Percentiles rank a stretch among this genome's conserved stretches.
Evolutionary conservation across 805 yeast species (phyloP).

Genomic region (Starmerella floricola): DNA sequence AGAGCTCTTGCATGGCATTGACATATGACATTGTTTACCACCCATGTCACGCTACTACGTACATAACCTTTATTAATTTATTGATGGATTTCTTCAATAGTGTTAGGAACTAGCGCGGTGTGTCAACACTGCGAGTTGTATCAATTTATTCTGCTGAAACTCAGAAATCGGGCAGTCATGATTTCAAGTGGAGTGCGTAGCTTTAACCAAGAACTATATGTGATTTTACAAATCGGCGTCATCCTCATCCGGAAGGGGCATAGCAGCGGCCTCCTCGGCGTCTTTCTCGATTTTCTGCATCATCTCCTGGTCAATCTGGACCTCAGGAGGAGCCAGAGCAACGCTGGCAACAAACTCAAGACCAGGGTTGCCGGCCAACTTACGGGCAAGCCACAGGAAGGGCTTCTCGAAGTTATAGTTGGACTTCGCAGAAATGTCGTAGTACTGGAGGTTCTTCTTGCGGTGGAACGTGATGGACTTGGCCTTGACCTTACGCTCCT

Average conservation of each 20-base stretch:
- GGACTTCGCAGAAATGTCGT: conserved; percentile 98
- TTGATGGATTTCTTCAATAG: too few species aligned
- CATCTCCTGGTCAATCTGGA: conserved; percentile 87
- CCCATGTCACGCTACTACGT: too few species aligned
- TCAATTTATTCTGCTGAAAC: too few species aligned
- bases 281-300: conserved; percentile 98
- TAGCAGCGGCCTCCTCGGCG: conserved; percentile 98
- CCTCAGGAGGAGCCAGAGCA: conserved; percentile 99
- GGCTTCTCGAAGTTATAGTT: conserved; percentile 99
- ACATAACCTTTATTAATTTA: too few species aligned
- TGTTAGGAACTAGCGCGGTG: too few species aligned
- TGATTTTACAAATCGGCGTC: conserved; percentile 87
- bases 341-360: conserved; percentile 98
- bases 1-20: conserved; percentile 9
- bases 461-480: conserved; percentile 99
- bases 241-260: conserved; percentile 99
- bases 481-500: conserved; percentile 99
- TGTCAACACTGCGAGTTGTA: too few species aligned
- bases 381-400: conserved; percentile 99
- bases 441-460: conserved; percentile 98
- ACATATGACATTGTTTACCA: background rate
- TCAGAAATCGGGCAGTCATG: too few species aligned
- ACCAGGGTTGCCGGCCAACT: conserved; percentile 94
- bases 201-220: too few species aligned
- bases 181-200: too few species aligned